These are phyloP conservation scores for Phialemonium atrogriseum DNA, from an alignment of 2,329 filamentous ascomycete species.

Conservation along the genomic window DNA sequence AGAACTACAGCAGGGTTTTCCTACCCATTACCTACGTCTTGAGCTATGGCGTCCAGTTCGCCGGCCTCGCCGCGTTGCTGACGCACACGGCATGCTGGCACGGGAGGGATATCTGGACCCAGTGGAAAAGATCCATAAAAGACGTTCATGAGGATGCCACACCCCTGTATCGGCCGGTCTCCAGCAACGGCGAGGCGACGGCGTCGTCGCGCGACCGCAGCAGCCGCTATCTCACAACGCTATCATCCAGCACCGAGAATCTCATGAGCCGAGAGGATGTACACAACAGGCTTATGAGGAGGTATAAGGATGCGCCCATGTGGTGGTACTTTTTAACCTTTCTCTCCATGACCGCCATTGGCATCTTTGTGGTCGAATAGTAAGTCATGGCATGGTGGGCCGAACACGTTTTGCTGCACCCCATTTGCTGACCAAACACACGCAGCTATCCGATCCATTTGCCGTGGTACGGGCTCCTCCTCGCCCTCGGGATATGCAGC, in stretches of 20 bases:
- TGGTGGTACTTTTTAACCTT: slow-evolving; percentile 75
- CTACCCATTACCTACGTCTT: slow-evolving; percentile 81
- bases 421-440: slow-evolving; percentile 11
- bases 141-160: slow-evolving; percentile 49
- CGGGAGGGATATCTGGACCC: slow-evolving; percentile 70
- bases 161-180: slow-evolving; percentile 41
- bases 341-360: slow-evolving; percentile 65
- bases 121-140: slow-evolving; percentile 62
- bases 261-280: slow-evolving; percentile 69
- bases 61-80: slow-evolving; percentile 68
- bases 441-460: slow-evolving; percentile 69
- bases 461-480: slow-evolving; percentile 77
- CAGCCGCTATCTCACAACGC: slow-evolving; percentile 11
- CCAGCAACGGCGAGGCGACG: slow-evolving; percentile 10
- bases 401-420: slow-evolving; percentile 3
- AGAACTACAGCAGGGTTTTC: slow-evolving; percentile 76
- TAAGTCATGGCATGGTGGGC: no score
- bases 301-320: slow-evolving; percentile 74
- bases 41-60: slow-evolving; percentile 81
- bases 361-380: slow-evolving; percentile 81
- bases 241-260: slow-evolving; percentile 30
- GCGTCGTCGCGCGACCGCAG: slow-evolving; percentile 9
- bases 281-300: slow-evolving; percentile 74
- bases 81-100: slow-evolving; percentile 82
- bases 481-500: slow-evolving; percentile 69